Evolutionary conservation across 2,329 filamentous ascomycete genomes (phyloP).

Genomic region (Neodidymelliopsis sp.): DNA sequence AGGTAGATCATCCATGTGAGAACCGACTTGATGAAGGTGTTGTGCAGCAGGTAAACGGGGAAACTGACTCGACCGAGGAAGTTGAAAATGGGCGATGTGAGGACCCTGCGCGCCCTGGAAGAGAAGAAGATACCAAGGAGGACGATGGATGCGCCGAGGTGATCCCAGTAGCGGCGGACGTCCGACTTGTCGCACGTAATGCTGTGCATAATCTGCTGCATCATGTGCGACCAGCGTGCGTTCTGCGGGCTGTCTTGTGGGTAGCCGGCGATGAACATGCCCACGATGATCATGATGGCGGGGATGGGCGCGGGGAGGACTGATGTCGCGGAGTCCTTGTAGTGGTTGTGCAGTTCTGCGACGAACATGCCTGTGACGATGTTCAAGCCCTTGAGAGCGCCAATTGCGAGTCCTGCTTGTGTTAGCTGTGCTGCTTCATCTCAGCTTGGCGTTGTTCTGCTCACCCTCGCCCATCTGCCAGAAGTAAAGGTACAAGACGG

Average conservation of each 20-base stretch:
- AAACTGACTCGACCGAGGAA: constrained; percentile 71
- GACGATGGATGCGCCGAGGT: constrained; percentile 59
- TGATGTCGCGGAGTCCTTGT: constrained; percentile 58
- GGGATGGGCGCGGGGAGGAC: constrained; percentile 59
- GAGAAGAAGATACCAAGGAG: constrained; percentile 63
- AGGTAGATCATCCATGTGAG: constrained; percentile 67
- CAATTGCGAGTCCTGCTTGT: constrained; percentile 38
- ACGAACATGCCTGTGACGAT: constrained; percentile 70
- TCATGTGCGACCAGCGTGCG: constrained; percentile 61
- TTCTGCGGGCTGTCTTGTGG: constrained; percentile 64
- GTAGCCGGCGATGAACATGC: constrained; percentile 66
- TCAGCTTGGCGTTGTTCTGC: background rate
- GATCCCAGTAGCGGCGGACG: constrained; percentile 59
- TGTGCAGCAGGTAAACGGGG: constrained; percentile 70
- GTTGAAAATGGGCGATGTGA: constrained; percentile 64
- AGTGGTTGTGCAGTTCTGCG: constrained; percentile 64
- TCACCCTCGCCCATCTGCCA: constrained; percentile 49
- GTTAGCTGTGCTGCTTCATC: constrained; percentile 26
- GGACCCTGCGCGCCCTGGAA: constrained; percentile 58
- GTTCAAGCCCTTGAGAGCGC: constrained; percentile 58
- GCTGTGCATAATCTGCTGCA: constrained; percentile 53
- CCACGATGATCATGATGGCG: constrained; percentile 58
- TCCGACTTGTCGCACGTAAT: constrained; percentile 60
- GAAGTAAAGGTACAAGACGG: constrained; percentile 49
- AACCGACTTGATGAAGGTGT: constrained; percentile 65